Base-by-base conservation (phyloP, 192 early-diverging fungal species). In the Rhizoclosmatium sp. region DNA sequence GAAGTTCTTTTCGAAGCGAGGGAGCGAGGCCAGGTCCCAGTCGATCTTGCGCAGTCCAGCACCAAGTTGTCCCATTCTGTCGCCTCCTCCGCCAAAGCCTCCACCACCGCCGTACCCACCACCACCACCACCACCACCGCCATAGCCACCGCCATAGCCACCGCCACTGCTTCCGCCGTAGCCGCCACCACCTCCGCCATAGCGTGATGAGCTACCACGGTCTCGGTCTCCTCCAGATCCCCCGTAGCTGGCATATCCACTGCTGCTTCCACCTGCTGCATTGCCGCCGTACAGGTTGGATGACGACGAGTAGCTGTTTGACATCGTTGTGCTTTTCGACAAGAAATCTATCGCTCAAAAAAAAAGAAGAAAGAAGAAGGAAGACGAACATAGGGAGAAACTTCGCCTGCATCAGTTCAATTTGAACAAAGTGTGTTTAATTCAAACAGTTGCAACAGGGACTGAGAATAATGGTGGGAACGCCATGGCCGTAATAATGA, bases 1-100 rank as follows among this genome's bases (percentile, higher is more conserved):
- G 81, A 99, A 99, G 87, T 98, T 97, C 87, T 97, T 98, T 83
- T 97, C 95, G 79, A 98, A 98, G 64, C 86, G 91, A 4, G 89
- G 92, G 31, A 99, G 78, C 65, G 88, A 80, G 14, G 75, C 66
- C 2, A 84, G 48, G 76, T 93, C 92, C 94, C 94, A 98, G 78
- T 94, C 85, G 19, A 86, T 87, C 40, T 78, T 84, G 40, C 81
- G 76, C 47, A 94, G 84, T 64, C 81, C 84, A 23, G 82, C 79
- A 41, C 92, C 92, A 14, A 93, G 87, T 64, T 82, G 86, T 48
- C 49, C 39, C 81, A 84, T 86, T n/a, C 82, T 68, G 81, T 86
- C 85, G 45, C 82, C 82, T 21, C 83, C 82, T 47, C 62, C 58
- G 42, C 47, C n/a, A 4, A 78, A 75, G 46, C 84, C 84, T 19